A percentile compares a stretch with the other conserved stretches of the same genome.
phyloP scores from a whole-genome alignment of 2,329 filamentous ascomycete genomes.

The Leptographium lundbergii region DNA sequence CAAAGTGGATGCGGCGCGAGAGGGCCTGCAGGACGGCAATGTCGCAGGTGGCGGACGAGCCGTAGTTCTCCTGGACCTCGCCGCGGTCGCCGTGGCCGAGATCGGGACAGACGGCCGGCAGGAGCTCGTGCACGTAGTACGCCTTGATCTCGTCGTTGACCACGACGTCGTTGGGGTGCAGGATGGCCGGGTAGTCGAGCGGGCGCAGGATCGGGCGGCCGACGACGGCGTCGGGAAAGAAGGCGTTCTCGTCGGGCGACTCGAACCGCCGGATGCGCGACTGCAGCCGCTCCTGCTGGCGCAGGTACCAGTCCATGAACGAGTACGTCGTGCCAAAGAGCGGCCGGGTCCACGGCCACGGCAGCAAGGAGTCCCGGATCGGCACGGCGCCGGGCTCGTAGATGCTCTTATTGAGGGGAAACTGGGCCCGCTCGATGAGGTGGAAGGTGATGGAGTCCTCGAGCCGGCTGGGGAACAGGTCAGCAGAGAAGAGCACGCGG shows the following conservation, averaged over 20 bases:
- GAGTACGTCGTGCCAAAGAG: constrained; percentile 41
- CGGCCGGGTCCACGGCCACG: not conserved
- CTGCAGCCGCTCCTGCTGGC: constrained; percentile 80
- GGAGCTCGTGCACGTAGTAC: constrained; percentile 70
- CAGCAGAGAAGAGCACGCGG: not conserved
- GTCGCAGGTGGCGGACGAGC: constrained; percentile 81
- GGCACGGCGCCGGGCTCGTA: constrained; percentile 70
- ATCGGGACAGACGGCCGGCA: constrained; percentile 71
- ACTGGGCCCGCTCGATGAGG: constrained; percentile 95
- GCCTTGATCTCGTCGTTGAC: constrained; percentile 79
- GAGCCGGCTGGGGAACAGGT: constrained; percentile 51
- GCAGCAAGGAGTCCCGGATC: constrained; percentile 43
- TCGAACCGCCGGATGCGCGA: constrained; percentile 90
- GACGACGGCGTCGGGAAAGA: constrained; percentile 75
- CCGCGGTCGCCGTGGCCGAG: constrained; percentile 68
- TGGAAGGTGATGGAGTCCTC: constrained; percentile 98
- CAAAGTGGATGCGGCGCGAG: constrained; percentile 87
- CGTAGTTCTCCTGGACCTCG: constrained; percentile 88
- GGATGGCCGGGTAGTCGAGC: constrained; percentile 74
- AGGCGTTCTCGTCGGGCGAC: constrained; percentile 92
- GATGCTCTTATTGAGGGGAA: constrained; percentile 80
- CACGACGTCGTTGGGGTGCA: constrained; percentile 81
- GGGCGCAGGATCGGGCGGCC: constrained; percentile 67
- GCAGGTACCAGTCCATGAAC: constrained; percentile 89
- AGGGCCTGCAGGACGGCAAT: constrained; percentile 82